phyloP scores from a whole-genome alignment of 108 stramenopile species.

The Mediolabrus comicus region DNA sequence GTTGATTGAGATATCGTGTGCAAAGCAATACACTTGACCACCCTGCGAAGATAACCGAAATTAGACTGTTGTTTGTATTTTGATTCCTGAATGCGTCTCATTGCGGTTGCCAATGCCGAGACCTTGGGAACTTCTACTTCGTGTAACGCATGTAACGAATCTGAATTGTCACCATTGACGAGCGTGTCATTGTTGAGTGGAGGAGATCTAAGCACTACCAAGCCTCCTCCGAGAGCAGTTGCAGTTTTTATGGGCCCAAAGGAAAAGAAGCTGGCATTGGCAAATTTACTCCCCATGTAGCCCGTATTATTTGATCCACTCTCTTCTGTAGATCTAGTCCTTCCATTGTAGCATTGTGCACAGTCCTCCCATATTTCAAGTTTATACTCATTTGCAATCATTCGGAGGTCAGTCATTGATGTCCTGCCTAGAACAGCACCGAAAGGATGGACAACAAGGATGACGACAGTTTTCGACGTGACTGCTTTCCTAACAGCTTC shows the following conservation, averaged over 20 bases:
- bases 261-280: constrained; percentile 72
- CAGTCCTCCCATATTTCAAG: constrained; percentile 82
- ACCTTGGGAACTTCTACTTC: background rate
- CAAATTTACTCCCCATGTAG: constrained; percentile 36
- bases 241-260: constrained; percentile 87
- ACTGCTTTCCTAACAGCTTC: constrained; percentile 50
- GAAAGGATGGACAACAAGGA: constrained; percentile 85
- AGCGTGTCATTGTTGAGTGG: background rate
- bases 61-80: constrained; percentile 52
- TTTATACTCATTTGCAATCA: constrained; percentile 38
- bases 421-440: constrained; percentile 46
- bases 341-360: constrained; percentile 80
- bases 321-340: constrained; percentile 4
- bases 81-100: constrained; percentile 63
- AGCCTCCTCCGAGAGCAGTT: constrained; percentile 83
- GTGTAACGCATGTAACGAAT: background rate
- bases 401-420: constrained; percentile 40
- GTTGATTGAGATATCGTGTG: constrained; percentile 53
- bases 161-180: background rate
- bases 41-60: constrained; percentile 41
- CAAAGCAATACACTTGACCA: constrained; percentile 45
- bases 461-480: constrained; percentile 66
- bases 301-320: background rate
- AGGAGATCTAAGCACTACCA: constrained; percentile 30
- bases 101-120: constrained; percentile 5